phyloP scores from a whole-genome alignment of 306 rosid genomes.

The Pachyrhizus erosus region DNA sequence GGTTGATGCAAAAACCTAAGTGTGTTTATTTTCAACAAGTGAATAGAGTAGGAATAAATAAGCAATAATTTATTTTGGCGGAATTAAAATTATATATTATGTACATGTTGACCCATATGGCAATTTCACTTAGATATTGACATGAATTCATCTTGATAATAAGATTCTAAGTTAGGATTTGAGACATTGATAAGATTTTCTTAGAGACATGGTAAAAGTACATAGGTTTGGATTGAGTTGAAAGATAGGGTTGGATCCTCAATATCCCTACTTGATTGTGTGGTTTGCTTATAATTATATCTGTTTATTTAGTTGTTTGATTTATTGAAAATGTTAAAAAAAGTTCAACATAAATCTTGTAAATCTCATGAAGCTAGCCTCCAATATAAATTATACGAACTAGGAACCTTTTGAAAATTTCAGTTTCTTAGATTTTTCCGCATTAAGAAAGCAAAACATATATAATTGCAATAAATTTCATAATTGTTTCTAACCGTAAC shows the following conservation, averaged over 20 bases:
- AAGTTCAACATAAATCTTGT: neutral
- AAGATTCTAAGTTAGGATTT: neutral
- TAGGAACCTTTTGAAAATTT: neutral
- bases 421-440: neutral
- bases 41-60: neutral
- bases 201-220: neutral
- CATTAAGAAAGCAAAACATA: neutral
- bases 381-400: neutral
- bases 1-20: neutral
- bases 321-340: neutral
- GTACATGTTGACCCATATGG: neutral
- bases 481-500: no score
- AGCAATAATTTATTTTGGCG: neutral
- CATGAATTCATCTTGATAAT: neutral
- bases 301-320: neutral
- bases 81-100: neutral
- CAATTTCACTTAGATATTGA: neutral
- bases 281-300: neutral
- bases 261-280: neutral
- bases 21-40: neutral
- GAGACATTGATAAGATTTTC: neutral
- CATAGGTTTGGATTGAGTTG: neutral
- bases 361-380: neutral
- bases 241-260: neutral
- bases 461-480: neutral